A percentile compares a stretch with the other conserved stretches of the same genome.
These are phyloP conservation scores for Neofusicoccum parvum DNA, from an alignment of 2,329 filamentous ascomycete genomes.

Conservation along the genomic window DNA sequence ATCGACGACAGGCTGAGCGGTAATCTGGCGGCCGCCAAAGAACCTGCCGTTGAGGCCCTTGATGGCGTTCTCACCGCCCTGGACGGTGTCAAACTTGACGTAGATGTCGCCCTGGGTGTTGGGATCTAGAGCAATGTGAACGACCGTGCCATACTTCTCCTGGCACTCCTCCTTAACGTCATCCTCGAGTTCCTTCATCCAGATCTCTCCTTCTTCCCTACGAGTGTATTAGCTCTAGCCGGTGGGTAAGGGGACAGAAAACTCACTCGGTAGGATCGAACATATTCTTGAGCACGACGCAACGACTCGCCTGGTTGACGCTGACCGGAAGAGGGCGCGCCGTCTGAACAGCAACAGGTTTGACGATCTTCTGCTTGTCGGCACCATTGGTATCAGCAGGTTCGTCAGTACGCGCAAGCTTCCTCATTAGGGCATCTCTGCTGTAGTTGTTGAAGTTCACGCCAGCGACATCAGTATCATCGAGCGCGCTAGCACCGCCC, in stretches of 20 bases:
- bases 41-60: conserved; percentile 96
- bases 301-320: conserved; percentile 89
- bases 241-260: background rate
- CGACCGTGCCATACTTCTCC: conserved; percentile 93
- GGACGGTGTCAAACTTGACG: conserved; percentile 95
- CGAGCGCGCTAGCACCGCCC: conserved; percentile 87
- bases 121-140: conserved; percentile 93
- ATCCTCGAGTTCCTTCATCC: conserved; percentile 92
- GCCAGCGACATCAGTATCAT: conserved; percentile 95
- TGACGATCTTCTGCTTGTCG: conserved; percentile 71
- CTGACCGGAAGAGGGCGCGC: conserved; percentile 71
- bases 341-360: conserved; percentile 71
- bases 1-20: conserved; percentile 93
- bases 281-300: conserved; percentile 93
- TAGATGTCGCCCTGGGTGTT: conserved; percentile 97
- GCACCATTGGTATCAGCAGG: conserved; percentile 59
- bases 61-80: conserved; percentile 95
- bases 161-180: conserved; percentile 93
- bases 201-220: conserved; percentile 82
- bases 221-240: conserved; percentile 37
- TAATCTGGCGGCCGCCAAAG: conserved; percentile 91
- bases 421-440: conserved; percentile 97
- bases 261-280: conserved; percentile 90
- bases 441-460: conserved; percentile 99
- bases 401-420: conserved; percentile 95